Evolutionary conservation across 257 asterid species (phyloP).

Genomic region (Avicennia marina): DNA sequence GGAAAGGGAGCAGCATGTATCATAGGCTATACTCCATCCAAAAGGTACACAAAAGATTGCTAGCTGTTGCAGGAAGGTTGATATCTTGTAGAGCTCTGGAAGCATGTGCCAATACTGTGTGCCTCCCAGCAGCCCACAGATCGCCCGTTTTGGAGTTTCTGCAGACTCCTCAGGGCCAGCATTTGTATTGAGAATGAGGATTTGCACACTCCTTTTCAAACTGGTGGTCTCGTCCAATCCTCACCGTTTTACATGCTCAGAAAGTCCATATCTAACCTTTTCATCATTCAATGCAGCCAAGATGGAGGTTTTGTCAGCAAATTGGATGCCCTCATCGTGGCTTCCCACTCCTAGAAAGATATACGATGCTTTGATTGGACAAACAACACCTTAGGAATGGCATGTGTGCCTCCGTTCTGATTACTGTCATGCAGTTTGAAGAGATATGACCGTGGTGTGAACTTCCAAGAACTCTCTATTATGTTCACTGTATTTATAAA

Average conservation of each 20-base stretch:
- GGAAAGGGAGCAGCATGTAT: not conserved
- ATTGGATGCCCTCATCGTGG: slow-evolving; percentile 22
- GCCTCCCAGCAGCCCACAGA: slow-evolving; percentile 1
- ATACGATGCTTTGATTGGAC: slow-evolving; percentile 11
- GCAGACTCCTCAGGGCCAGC: slow-evolving; percentile 24
- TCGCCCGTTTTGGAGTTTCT: slow-evolving; percentile 3
- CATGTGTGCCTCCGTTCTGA: not conserved
- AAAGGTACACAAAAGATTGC: not conserved
- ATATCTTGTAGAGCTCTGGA: not conserved
- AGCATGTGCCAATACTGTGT: not conserved
- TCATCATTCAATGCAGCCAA: not conserved
- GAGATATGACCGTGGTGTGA: not conserved
- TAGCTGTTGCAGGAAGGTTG: slow-evolving; percentile 6
- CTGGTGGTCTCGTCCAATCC: slow-evolving; percentile 21
- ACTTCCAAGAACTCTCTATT: too few relatives aligned
- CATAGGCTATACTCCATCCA: not conserved
- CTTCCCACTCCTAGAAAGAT: not conserved
- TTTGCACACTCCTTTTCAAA: not conserved
- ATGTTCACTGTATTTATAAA: too few relatives aligned
- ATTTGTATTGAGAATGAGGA: slow-evolving; percentile 26
- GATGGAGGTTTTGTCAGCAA: not conserved
- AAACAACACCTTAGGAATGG: not conserved
- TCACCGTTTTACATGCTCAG: slow-evolving; percentile 19
- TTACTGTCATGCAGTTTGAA: not conserved
- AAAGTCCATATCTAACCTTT: not conserved